Percentiles rank a stretch among this genome's conserved stretches.
phyloP scores from a whole-genome alignment of 1,284 basidiomycete species.

The Anthracocystis panici-leucophaei region DNA sequence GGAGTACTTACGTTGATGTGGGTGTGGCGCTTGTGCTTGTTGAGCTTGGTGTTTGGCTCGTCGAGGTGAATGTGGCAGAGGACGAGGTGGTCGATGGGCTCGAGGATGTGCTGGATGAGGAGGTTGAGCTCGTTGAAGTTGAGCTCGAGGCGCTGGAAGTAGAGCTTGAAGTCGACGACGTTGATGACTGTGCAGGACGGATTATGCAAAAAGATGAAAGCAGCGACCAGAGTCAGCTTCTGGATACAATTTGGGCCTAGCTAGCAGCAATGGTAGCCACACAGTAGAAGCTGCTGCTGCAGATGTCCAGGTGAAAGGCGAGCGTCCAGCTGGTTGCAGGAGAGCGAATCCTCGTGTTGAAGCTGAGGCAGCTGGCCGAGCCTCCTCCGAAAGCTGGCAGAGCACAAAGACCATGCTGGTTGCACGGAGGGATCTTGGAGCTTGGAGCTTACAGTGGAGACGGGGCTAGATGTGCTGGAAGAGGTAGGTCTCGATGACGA shows the following conservation, averaged over 20 bases:
- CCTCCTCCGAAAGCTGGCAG: constrained; percentile 29
- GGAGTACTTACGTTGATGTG: constrained; percentile 46
- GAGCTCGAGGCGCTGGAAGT: constrained; percentile 25
- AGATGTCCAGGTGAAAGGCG: background rate
- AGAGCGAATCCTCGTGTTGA: background rate
- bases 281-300: background rate
- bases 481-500: constrained; percentile 20
- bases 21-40: constrained; percentile 31
- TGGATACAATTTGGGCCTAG: background rate
- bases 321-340: background rate
- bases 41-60: constrained; percentile 18
- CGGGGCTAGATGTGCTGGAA: constrained; percentile 27
- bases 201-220: constrained; percentile 1
- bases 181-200: constrained; percentile 7
- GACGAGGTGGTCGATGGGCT: constrained; percentile 11
- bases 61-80: constrained; percentile 13
- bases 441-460: constrained; percentile 37
- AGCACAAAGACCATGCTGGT: constrained; percentile 25
- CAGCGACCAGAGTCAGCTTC: constrained; percentile 1
- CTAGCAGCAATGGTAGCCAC: background rate
- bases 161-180: constrained; percentile 13
- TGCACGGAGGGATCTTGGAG: constrained; percentile 26
- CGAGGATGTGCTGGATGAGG: constrained; percentile 9
- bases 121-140: constrained; percentile 15
- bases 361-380: constrained; percentile 30